These are phyloP conservation scores for Linnemannia exigua DNA, from an alignment of 192 early-diverging fungal species.

Conservation along the genomic window DNA sequence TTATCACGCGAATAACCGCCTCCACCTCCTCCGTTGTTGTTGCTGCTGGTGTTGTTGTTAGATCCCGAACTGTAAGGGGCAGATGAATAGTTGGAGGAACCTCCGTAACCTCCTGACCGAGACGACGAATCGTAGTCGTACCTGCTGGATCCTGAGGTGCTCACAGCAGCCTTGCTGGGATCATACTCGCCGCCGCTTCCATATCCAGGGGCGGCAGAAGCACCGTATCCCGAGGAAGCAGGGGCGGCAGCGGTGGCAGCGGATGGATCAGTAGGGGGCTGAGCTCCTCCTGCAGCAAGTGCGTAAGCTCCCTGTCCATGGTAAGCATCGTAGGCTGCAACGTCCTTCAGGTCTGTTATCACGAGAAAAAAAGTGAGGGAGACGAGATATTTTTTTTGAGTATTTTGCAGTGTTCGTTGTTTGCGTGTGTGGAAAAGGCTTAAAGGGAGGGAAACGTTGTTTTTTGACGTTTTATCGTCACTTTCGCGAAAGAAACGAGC, in stretches of 20 bases:
- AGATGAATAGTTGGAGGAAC: conserved; percentile 18
- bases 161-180: conserved; percentile 5
- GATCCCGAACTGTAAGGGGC: conserved; percentile 25
- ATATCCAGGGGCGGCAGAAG: conserved; percentile 13
- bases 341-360: background rate
- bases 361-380: background rate
- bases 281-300: conserved; percentile 18
- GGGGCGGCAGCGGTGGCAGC: conserved; percentile 12
- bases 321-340: conserved; percentile 54
- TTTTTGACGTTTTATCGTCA: background rate
- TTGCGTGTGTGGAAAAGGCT: background rate
- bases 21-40: background rate
- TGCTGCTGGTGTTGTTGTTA: background rate
- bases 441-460: background rate
- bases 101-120: conserved; percentile 16
- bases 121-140: conserved; percentile 25
- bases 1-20: conserved; percentile 4
- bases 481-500: background rate
- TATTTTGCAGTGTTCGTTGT: background rate
- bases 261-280: conserved; percentile 11
- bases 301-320: conserved; percentile 51
- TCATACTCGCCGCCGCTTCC: conserved; percentile 19
- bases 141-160: conserved; percentile 3
- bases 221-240: background rate
- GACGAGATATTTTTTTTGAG: background rate